These are phyloP conservation scores for Petunia axillaris DNA, from an alignment of 257 asterid genomes.

Conservation along the genomic window DNA sequence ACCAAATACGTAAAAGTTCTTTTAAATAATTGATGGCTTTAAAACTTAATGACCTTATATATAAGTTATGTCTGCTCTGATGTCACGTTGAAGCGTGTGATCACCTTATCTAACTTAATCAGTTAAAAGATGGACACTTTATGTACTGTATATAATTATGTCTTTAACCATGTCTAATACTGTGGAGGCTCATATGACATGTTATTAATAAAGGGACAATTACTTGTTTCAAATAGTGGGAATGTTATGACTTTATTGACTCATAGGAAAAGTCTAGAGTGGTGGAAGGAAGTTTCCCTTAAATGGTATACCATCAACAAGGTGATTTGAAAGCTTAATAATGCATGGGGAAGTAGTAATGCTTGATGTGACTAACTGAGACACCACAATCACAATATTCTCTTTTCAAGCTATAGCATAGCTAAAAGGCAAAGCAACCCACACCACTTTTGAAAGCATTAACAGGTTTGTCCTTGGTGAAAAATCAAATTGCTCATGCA, in stretches of 20 bases:
- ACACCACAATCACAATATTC: slow-evolving; percentile 39
- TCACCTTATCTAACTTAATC: too few relatives aligned
- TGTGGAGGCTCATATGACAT: neutral
- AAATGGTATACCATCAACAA: neutral
- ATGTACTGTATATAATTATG: too few relatives aligned
- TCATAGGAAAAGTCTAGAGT: neutral
- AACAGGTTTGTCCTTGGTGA: slow-evolving; percentile 9
- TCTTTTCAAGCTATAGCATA: slow-evolving; percentile 27
- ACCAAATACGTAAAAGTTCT: too few relatives aligned
- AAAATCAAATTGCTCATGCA: neutral
- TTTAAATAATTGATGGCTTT: too few relatives aligned
- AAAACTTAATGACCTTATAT: too few relatives aligned
- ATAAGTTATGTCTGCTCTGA: too few relatives aligned
- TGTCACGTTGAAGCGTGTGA: too few relatives aligned
- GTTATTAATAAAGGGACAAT: neutral
- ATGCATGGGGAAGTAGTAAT: slow-evolving; percentile 31
- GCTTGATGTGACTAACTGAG: slow-evolving; percentile 44
- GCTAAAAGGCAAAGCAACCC: slow-evolving; percentile 23
- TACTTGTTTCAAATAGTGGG: slow-evolving; percentile 9
- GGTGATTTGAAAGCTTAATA: slow-evolving; percentile 24
- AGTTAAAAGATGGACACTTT: too few relatives aligned
- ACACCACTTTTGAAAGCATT: neutral
- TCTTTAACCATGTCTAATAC: too few relatives aligned
- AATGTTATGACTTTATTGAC: neutral
- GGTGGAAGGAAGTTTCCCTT: slow-evolving; percentile 21